Percentiles rank a stretch among this genome's conserved stretches.
phyloP scores from a whole-genome alignment of 441 rosid species.

The Croton laevigatus region DNA sequence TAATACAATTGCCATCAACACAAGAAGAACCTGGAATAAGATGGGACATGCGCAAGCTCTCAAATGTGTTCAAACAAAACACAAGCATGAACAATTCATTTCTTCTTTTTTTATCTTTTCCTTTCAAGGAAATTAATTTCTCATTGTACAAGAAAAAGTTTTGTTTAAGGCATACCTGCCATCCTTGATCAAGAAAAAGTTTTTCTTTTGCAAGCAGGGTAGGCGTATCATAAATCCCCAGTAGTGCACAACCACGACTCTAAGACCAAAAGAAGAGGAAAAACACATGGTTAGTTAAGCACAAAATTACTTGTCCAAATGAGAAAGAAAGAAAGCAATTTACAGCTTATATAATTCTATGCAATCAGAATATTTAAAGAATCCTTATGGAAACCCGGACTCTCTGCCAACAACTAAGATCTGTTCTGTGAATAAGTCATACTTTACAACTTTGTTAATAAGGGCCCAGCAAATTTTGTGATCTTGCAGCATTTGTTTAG shows the following conservation, averaged over 20 bases:
- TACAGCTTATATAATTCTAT: neutral
- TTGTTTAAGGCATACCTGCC: conserved; percentile 66
- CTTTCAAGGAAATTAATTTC: conserved; percentile 6
- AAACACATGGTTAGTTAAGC: neutral
- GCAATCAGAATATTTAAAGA: neutral
- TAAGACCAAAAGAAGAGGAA: conserved; percentile 23
- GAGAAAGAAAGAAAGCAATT: neutral
- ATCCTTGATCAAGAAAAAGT: conserved; percentile 82
- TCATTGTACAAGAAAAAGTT: conserved; percentile 11
- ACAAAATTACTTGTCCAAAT: no score
- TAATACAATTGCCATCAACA: neutral
- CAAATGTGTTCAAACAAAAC: neutral
- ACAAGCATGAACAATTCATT: conserved; percentile 1
- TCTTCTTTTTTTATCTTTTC: neutral
- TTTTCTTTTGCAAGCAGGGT: conserved; percentile 81
- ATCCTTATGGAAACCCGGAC: neutral
- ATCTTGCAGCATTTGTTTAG: neutral
- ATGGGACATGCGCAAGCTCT: neutral
- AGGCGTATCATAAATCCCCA: conserved; percentile 80
- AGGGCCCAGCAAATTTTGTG: conserved; percentile 3
- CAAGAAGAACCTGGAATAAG: neutral
- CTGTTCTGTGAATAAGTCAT: neutral
- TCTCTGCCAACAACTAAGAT: neutral
- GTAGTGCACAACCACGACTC: conserved; percentile 93
- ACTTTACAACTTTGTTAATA: neutral